phyloP scores from a whole-genome alignment of 208 protist species.

The Borovskyia barvae region DNA sequence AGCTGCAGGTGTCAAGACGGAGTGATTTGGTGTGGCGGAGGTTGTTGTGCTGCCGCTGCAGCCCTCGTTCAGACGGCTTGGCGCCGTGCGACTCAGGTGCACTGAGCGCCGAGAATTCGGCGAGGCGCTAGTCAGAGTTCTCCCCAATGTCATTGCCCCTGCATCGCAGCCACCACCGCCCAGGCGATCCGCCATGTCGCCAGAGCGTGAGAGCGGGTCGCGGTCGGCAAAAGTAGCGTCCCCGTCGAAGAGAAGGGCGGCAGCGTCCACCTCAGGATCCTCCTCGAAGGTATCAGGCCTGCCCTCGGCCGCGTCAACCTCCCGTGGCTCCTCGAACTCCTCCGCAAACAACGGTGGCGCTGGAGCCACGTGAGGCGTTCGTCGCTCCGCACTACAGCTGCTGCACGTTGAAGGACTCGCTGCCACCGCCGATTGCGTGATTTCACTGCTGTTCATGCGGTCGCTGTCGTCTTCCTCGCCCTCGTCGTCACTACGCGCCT shows the following conservation, averaged over 20 bases:
- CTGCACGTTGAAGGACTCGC: no score
- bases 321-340: constrained; percentile 51
- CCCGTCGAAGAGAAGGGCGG: constrained; percentile 22
- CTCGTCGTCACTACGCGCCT: constrained; percentile 15
- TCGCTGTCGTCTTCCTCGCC: constrained; percentile 5
- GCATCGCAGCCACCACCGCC: constrained; percentile 10
- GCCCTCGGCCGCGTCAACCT: constrained; percentile 18
- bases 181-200: constrained; percentile 8
- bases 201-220: constrained; percentile 2
- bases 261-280: constrained; percentile 17
- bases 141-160: constrained; percentile 5
- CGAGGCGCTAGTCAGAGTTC: constrained; percentile 3
- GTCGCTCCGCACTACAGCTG: neutral
- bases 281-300: constrained; percentile 5
- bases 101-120: neutral
- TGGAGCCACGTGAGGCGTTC: neutral
- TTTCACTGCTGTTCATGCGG: neutral
- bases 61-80: neutral
- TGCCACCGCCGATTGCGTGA: neutral
- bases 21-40: neutral
- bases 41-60: constrained; percentile 8
- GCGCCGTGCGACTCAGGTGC: neutral
- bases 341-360: constrained; percentile 42
- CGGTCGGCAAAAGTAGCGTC: constrained; percentile 19
- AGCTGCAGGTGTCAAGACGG: constrained; percentile 1